Conservation (phyloP, 768 basidiomycete species). For the Pisolithus albus region DNA sequence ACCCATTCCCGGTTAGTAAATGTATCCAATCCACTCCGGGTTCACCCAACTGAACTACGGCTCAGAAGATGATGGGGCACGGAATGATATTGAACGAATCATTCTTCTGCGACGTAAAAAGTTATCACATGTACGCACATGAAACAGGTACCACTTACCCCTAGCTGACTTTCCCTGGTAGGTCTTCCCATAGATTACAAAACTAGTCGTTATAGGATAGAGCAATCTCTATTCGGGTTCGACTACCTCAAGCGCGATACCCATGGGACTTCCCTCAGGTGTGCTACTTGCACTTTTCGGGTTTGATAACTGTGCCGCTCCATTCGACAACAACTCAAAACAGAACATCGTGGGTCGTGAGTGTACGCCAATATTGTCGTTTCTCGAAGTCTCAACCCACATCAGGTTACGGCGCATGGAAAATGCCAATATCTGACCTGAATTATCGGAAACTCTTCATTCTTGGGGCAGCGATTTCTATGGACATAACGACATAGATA, state of each 20-base stretch:
- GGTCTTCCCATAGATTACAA: too few relatives aligned
- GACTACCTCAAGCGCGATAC: conserved; percentile 42
- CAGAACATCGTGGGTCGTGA: conserved; percentile 51
- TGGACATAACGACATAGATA: conserved; percentile 64
- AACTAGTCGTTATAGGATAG: too few relatives aligned
- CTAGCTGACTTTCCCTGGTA: too few relatives aligned
- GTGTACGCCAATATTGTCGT: conserved; percentile 9
- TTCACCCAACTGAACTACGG: too few relatives aligned
- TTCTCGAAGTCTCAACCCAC: background rate
- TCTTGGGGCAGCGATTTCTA: conserved; percentile 60
- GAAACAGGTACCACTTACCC: too few relatives aligned
- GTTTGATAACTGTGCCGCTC: conserved; percentile 59
- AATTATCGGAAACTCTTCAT: conserved; percentile 23
- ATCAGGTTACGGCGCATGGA: conserved; percentile 56
- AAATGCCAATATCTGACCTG: conserved; percentile 47
- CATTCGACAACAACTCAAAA: conserved; percentile 49
- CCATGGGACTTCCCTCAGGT: background rate
- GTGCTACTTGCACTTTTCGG: conserved; percentile 19
- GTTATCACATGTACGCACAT: too few relatives aligned
- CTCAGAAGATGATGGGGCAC: too few relatives aligned
- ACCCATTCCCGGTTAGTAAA: too few relatives aligned
- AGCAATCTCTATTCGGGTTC: conserved; percentile 32
- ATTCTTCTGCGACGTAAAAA: too few relatives aligned
- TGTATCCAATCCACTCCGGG: too few relatives aligned
- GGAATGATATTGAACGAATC: too few relatives aligned